Base-by-base conservation (phyloP, 176 grass and related monocot genomes). In the Phoenix dactylifera region DNA sequence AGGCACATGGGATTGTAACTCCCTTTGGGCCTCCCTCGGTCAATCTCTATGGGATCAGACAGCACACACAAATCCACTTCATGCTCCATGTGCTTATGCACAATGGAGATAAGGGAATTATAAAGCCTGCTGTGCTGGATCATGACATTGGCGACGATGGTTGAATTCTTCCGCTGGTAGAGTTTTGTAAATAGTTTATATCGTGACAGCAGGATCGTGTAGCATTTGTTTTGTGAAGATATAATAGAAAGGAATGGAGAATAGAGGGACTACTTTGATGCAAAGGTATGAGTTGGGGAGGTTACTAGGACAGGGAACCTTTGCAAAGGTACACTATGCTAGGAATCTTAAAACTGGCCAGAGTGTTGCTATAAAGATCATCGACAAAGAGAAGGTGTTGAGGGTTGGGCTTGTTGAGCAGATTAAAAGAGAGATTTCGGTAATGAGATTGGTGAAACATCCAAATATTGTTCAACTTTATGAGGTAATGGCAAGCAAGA, bases 271-370 rank as follows among this genome's bases (percentile, higher is more conserved):
- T 19, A 65, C 84, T 58, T 64, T 95, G 68, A 90, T 95, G 91
- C 74, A 75, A 23, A 88, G 82, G 29, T 96, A 90, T 72, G 86
- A 87, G 67, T 69, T 87, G 1, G 91, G 91, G 4, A 90, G 85
- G 62, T 76, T 90, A 54, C 60, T 96, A 68, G 91, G 91, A 39
- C 83, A 96, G 85, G 91, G 91, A 74, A 87, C 69, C 28, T 96
- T 96, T 66, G 91, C 91, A 51, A 97, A 97, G 83, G 92, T 97
- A 14, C 88, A 88, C 55, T 83, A 97, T 85, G 92, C 83, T 16
- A 76, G 87, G 59, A 91, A 82, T 74, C 78, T 97, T 70, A 75
- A 39, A 63, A 77, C 53, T 24, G 65, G 77, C 62, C 92, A 85
- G 71, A 84, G 77, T 66, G 87, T 91, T 53, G 92, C 92, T 18